Evolutionary conservation across 768 basidiomycete genomes (phyloP), one percentile per base, ranked within the genome.

Genomic region (Obba rivulosa): DNA sequence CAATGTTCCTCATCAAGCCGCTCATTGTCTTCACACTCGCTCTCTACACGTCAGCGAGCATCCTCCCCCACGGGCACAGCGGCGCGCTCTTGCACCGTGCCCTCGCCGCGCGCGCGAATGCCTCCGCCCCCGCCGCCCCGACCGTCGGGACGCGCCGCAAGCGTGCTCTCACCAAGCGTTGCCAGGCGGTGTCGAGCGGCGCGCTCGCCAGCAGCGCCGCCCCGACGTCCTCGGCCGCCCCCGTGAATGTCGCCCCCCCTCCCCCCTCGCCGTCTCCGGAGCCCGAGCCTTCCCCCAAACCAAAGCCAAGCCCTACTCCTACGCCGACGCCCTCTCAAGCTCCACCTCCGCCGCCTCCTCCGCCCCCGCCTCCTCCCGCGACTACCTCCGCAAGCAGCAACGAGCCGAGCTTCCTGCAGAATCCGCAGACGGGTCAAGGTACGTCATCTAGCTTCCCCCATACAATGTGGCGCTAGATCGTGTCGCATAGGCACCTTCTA

Each of bases 401-500:
- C 28, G 28, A 13, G 28, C 28, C 28, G 28, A 31, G 28, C 28
- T 31, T 31, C 28, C 13, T 31, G 28, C 28, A 31, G 28, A 31
- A 31, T 13, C 28, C 28, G 28, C 28, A 31, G 28, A 31, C 28
- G 7, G 28, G 28, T 5, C 28, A 31, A 13, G 28, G 28, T 31
- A 31, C 28, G 28, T 31, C 28, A 31, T 13, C n/a, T n/a, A n/a
- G 28, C 5, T 31, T 13, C 28, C 5, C 13, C 7, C 28, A 13
- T 7, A 13, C 13, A 31, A 31, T 13, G 28, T 31, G 28, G 28
- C 28, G 28, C 28, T 31, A 5, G 13, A 7, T 5, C 13, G 28
- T 13, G 28, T 13, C 28, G 28, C 28, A 31, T 45, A 74, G 74
- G 74, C 25, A 84, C 82, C 34, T 83, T 65, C 64, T 84, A 81